phyloP scores from a whole-genome alignment of 140 eudicot species.

The Senecio squalidus region DNA sequence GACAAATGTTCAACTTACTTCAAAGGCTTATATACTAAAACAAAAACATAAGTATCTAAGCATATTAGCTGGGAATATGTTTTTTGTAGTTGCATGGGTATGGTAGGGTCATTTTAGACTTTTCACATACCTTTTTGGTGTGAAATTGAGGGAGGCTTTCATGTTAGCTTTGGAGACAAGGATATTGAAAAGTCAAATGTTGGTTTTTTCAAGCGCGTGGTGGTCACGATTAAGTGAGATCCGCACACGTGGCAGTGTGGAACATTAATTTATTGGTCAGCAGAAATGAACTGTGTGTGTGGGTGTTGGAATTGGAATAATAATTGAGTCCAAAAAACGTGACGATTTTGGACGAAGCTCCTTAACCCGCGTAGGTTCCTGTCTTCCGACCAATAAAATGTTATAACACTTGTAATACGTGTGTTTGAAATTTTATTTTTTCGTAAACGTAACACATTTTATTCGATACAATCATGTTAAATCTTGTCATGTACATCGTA shows the following conservation, averaged over 20 bases:
- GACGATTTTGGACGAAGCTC: conserved; percentile 16
- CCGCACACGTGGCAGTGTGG: conserved; percentile 38
- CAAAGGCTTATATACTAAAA: background rate
- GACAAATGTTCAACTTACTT: background rate
- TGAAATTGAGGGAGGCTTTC: conserved; percentile 12
- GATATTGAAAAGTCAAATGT: conserved; percentile 16
- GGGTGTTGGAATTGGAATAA: conserved; percentile 17
- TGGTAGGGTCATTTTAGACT: conserved; percentile 17
- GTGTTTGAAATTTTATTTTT: too few relatives aligned
- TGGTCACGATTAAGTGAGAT: conserved; percentile 6
- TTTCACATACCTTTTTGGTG: conserved; percentile 18
- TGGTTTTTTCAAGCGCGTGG: conserved; percentile 31
- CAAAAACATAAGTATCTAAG: conserved; percentile 25
- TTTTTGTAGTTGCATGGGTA: conserved; percentile 12
- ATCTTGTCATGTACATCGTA: too few relatives aligned
- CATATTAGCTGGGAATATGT: conserved; percentile 31
- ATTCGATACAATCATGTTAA: too few relatives aligned
- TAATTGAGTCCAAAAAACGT: conserved; percentile 14
- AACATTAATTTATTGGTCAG: conserved; percentile 8
- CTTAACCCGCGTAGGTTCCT: conserved; percentile 9
- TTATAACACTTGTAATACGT: too few relatives aligned
- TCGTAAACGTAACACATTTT: too few relatives aligned
- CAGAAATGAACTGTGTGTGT: conserved; percentile 10
- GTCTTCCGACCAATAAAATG: background rate
- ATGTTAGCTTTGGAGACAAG: conserved; percentile 18